Base-by-base conservation (phyloP, 495 filamentous ascomycete species). In the Astrocystis sublimbata region DNA sequence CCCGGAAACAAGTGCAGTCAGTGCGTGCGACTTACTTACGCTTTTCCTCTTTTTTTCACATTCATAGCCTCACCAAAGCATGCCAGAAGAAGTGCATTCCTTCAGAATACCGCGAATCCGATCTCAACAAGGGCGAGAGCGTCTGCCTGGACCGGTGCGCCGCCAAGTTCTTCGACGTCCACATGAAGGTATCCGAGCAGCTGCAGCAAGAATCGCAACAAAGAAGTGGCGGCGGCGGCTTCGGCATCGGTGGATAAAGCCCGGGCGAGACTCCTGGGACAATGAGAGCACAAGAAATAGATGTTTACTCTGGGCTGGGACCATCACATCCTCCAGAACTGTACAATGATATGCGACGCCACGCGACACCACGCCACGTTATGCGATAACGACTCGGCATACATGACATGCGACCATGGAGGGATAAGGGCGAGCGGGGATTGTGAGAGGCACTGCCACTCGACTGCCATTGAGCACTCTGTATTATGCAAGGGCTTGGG, bases 131-230 rank as follows among this genome's bases (percentile, higher is more conserved):
- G 81, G 94, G 94, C 81, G 94, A 98, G 79, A 89, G 89, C 57
- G 94, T 98, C 65, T 98, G 94, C 79, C 86, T 98, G 64, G 94
- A 98, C 80, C 90, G 94, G 64, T 98, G 94, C 78, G 87, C 93
- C 38, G 82, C 89, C 71, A 98, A 98, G 81, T 98, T 97, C 84
- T 97, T 98, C 79, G 94, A 98, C 62, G 92, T 96, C 71, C 91
- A 96, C 76, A 84, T 94, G 79, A 98, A 97, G 82, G 90, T 98
- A 46, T 83, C 80, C 43, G 83, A 85, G 59, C 71, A 80, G 61
- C 69, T 85, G 60, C 82, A 85, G 65, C 73, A 75, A 58, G 77
- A 83, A 65, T 76, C 76, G 46, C 69, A 74, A 69, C 68, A 62
- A 46, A 78, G 72, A 60, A 77, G 74, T 8, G 71, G 60, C n/a